Percentiles rank a stretch among this genome's conserved stretches.
Conservation (phyloP, 371 early-diverging fungal species). For the Synchytrium microbalum region DNA sequence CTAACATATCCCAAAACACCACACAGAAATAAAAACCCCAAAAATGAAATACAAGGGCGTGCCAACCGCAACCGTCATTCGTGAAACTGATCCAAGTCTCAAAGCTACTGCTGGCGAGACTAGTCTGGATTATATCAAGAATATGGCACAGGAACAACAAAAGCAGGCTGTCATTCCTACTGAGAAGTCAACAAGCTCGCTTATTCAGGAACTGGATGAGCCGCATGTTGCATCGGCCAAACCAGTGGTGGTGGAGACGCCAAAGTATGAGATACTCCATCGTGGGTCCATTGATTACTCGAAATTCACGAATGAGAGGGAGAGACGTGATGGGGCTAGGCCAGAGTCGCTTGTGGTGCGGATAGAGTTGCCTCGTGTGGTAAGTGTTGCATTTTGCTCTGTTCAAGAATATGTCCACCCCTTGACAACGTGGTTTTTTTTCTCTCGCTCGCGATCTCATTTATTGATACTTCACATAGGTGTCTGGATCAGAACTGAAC, state of each 20-base stretch:
- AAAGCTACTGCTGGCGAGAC: not conserved
- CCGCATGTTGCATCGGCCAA: not conserved
- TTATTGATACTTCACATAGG: conserved; percentile 7
- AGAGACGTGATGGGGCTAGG: conserved; percentile 13
- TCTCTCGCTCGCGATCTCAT: too few relatives aligned
- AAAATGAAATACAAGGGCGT: conserved; percentile 40
- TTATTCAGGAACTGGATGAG: conserved; percentile 3
- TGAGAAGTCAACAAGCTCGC: not conserved
- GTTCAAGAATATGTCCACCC: not conserved
- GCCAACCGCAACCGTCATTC: conserved; percentile 32
- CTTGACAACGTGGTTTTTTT: too few relatives aligned
- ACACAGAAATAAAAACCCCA: conserved; percentile 26
- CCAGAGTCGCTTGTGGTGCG: conserved; percentile 31
- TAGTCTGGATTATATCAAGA: conserved; percentile 19
- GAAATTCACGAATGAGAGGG: conserved; percentile 24
- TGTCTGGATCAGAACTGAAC: conserved; percentile 20
- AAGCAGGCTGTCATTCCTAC: conserved; percentile 9
- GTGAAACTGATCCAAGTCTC: not conserved
- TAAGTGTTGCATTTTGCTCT: conserved; percentile 11
- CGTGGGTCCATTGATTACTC: conserved; percentile 27
- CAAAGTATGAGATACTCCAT: conserved; percentile 28
- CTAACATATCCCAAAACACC: conserved; percentile 4
- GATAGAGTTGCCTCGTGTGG: conserved; percentile 29
- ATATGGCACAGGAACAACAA: conserved; percentile 4
- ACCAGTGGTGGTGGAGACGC: conserved; percentile 8